These are phyloP conservation scores for Kodamaea nitidulidarum DNA, from an alignment of 805 yeast genomes.

Conservation along the genomic window DNA sequence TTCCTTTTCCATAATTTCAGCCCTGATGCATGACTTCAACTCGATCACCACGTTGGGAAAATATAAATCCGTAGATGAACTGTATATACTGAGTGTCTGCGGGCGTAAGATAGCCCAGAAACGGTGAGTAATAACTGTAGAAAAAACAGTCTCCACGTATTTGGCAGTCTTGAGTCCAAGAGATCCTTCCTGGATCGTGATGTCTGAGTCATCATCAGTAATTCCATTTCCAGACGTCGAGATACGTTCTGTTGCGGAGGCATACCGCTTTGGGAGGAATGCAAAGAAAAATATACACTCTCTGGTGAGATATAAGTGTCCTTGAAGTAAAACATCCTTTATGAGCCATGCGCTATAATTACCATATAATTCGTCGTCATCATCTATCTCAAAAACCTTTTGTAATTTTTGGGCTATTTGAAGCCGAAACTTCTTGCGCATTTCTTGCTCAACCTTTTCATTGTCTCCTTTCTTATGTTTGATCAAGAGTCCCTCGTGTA, in stretches of 20 bases:
- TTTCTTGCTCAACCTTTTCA: slow-evolving; percentile 3
- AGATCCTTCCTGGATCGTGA: slow-evolving; percentile 32
- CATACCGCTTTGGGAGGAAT: slow-evolving; percentile 52
- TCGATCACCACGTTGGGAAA: slow-evolving; percentile 79
- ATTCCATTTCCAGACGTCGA: slow-evolving; percentile 3
- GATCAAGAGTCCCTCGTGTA: slow-evolving; percentile 13
- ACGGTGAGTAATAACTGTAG: slow-evolving; percentile 40
- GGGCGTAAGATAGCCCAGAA: slow-evolving; percentile 80
- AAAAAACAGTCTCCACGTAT: slow-evolving; percentile 35
- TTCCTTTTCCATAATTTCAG: slow-evolving; percentile 44
- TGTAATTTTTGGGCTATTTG: slow-evolving; percentile 34
- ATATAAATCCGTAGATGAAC: slow-evolving; percentile 72
- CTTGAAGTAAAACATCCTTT: slow-evolving; percentile 79
- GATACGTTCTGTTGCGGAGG: slow-evolving; percentile 6
- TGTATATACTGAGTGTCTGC: slow-evolving; percentile 63
- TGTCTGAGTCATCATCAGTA: slow-evolving; percentile 22
- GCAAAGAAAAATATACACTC: slow-evolving; percentile 71
- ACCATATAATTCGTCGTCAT: slow-evolving; percentile 52
- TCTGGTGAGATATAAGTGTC: slow-evolving; percentile 72
- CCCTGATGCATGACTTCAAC: slow-evolving; percentile 56
- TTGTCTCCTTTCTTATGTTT: slow-evolving; percentile 10
- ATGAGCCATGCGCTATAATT: slow-evolving; percentile 77
- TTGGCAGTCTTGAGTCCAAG: slow-evolving; percentile 37
- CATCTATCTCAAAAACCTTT: slow-evolving; percentile 41
- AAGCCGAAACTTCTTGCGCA: slow-evolving; percentile 17